Evolutionary conservation across 805 yeast species (phyloP).

Genomic region (Lipomyces chichibuensis): DNA sequence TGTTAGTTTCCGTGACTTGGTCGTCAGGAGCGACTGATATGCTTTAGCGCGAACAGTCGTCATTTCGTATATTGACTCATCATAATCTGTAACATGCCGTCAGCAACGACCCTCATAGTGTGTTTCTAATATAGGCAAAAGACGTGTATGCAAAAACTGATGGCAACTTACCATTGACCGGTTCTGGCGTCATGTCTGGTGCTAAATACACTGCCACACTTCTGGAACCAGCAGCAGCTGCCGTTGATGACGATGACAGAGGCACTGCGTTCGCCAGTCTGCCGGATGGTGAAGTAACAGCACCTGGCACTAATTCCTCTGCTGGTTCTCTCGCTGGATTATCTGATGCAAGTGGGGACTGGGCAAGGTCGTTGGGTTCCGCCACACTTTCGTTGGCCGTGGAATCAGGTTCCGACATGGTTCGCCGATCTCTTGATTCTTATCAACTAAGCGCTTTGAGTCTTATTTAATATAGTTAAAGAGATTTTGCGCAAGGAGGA

Average conservation of each 20-base stretch:
- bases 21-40: slow-evolving; percentile 35
- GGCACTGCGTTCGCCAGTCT: neutral
- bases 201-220: slow-evolving; percentile 19
- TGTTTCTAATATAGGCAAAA: neutral
- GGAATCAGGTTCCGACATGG: neutral
- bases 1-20: slow-evolving; percentile 33
- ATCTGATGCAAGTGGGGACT: neutral
- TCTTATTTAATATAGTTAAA: neutral
- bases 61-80: slow-evolving; percentile 36
- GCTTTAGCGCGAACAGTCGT: slow-evolving; percentile 34
- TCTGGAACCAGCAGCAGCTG: neutral
- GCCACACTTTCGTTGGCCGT: neutral
- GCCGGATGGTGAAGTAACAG: neutral
- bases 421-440: neutral
- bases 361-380: neutral
- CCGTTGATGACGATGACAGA: neutral
- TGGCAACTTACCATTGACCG: slow-evolving; percentile 9
- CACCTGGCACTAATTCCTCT: neutral
- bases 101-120: neutral
- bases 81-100: slow-evolving; percentile 20
- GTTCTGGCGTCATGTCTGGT: slow-evolving; percentile 11
- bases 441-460: neutral
- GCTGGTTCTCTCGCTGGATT: neutral
- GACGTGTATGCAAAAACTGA: neutral
- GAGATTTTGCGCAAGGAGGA: neutral